phyloP scores from a whole-genome alignment of 2,329 filamentous ascomycete species.

The Epichloe coenophiala region DNA sequence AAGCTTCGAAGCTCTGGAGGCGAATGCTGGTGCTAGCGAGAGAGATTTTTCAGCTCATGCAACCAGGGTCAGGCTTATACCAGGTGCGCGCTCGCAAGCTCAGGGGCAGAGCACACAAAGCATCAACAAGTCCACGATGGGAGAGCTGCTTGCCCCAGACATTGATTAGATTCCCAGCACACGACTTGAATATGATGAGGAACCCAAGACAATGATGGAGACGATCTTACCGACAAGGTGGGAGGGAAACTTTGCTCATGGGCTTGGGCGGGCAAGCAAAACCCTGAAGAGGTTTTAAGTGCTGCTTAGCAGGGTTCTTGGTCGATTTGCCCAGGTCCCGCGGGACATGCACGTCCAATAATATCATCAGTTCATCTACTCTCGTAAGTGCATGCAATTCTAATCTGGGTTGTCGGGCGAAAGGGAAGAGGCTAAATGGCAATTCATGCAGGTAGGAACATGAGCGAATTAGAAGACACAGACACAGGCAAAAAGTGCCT shows the following conservation, averaged over 20 bases:
- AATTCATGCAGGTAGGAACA: too few relatives aligned
- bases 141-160: neutral
- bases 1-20: neutral
- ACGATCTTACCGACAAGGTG: neutral
- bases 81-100: conserved; percentile 2
- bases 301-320: conserved; percentile 3
- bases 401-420: too few relatives aligned
- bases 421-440: too few relatives aligned
- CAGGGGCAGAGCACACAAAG: neutral
- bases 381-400: too few relatives aligned
- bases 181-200: neutral
- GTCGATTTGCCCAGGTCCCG: conserved; percentile 1
- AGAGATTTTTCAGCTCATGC: neutral
- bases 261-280: neutral
- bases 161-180: neutral
- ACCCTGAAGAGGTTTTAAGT: neutral
- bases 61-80: neutral
- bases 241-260: neutral
- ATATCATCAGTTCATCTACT: too few relatives aligned
- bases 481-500: too few relatives aligned
- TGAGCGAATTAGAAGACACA: too few relatives aligned
- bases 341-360: neutral
- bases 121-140: conserved; percentile 1
- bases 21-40: neutral
- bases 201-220: neutral